These are phyloP conservation scores for Otatea glauca DNA, from an alignment of 176 grass and related monocot genomes.

Conservation along the genomic window DNA sequence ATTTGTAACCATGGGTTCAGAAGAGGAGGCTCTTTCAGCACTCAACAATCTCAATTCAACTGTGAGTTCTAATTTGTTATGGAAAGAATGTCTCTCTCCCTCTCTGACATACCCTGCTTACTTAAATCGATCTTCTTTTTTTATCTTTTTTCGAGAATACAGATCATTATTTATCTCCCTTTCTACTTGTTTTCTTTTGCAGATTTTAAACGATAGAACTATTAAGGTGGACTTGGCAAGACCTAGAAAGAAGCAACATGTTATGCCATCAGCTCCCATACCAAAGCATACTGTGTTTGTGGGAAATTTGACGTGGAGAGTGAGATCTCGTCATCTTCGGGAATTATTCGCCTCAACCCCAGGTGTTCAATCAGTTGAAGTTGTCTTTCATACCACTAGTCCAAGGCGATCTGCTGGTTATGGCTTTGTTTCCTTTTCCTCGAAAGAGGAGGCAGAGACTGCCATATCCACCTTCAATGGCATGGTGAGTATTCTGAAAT, in stretches of 20 bases:
- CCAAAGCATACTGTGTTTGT: conserved; percentile 68
- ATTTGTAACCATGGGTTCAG: conserved; percentile 89
- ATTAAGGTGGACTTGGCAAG: conserved; percentile 82
- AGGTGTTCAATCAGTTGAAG: conserved; percentile 72
- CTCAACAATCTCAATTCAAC: conserved; percentile 61
- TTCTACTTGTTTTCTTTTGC: conserved; percentile 24
- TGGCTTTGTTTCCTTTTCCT: conserved; percentile 82
- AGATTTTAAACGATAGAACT: conserved; percentile 72
- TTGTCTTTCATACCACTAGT: conserved; percentile 77
- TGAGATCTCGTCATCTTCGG: conserved; percentile 75
- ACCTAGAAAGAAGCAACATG: conserved; percentile 68
- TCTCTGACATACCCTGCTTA: conserved; percentile 14
- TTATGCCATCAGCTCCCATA: conserved; percentile 18
- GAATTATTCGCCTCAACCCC: conserved; percentile 66
- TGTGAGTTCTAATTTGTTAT: conserved; percentile 57
- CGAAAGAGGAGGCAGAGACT: conserved; percentile 76
- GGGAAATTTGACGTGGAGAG: conserved; percentile 81
- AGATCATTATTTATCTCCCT: not conserved
- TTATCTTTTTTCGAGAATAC: not conserved
- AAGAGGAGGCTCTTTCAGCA: conserved; percentile 76
- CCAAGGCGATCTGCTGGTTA: conserved; percentile 90
- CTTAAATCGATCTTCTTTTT: not conserved
- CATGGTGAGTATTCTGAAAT: conserved; percentile 56
- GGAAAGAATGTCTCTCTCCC: not conserved
- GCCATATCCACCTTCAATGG: conserved; percentile 75